These are phyloP conservation scores for Musa beccarii DNA, from an alignment of 176 grass and related monocot species.

Conservation along the genomic window DNA sequence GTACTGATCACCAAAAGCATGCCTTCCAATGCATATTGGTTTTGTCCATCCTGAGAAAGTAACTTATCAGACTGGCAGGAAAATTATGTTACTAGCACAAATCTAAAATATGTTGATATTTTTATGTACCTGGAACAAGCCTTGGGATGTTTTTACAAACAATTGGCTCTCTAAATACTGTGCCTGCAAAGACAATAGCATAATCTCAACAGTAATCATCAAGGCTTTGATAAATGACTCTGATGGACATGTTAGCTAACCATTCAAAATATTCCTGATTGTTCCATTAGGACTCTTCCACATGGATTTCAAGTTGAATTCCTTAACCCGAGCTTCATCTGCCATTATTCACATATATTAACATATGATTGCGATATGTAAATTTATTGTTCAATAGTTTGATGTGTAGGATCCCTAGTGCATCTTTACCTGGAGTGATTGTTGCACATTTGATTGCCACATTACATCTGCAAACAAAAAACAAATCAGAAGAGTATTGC, in stretches of 20 bases:
- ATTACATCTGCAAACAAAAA: conserved; percentile 51
- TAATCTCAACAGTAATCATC: conserved; percentile 10
- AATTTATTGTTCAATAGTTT: not conserved
- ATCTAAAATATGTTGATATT: not conserved
- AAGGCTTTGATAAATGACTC: conserved; percentile 10
- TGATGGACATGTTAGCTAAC: conserved; percentile 14
- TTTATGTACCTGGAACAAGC: conserved; percentile 53
- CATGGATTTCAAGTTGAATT: conserved; percentile 64
- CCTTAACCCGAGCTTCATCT: conserved; percentile 76
- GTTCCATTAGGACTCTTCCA: conserved; percentile 85
- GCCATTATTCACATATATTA: conserved; percentile 20
- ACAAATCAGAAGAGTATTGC: not conserved
- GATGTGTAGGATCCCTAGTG: not conserved
- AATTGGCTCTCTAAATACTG: conserved; percentile 77
- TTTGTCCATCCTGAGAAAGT: conserved; percentile 46
- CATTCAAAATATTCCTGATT: conserved; percentile 75
- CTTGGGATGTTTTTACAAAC: conserved; percentile 66
- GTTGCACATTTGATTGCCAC: conserved; percentile 81
- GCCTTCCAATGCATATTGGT: conserved; percentile 79
- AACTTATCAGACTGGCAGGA: conserved; percentile 7
- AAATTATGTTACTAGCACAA: not conserved
- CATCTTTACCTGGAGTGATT: conserved; percentile 56
- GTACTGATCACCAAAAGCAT: conserved; percentile 83
- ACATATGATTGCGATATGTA: not conserved
- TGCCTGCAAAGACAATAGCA: conserved; percentile 35